A percentile compares a stretch with the other conserved stretches of the same genome.
Evolutionary conservation across 768 basidiomycete genomes (phyloP).

Genomic region (Clitopilus passeckerianus): DNA sequence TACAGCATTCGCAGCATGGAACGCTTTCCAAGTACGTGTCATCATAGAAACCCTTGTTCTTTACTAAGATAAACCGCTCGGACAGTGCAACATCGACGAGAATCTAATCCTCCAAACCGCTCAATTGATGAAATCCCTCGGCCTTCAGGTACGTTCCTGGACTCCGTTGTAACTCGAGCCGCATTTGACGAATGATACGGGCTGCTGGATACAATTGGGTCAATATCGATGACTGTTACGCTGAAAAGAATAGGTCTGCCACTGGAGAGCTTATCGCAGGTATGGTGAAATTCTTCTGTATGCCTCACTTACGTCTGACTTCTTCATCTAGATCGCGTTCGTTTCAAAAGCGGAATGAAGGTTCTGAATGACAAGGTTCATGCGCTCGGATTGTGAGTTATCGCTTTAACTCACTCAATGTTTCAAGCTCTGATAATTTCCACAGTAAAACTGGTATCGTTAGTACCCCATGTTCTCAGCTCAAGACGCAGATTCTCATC

Average conservation of each 20-base stretch:
- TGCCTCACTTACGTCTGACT: background rate
- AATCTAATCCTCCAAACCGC: slow-evolving; percentile 45
- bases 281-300: slow-evolving; percentile 14
- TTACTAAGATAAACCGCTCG: slow-evolving; percentile 7
- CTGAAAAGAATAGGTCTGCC: slow-evolving; percentile 47
- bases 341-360: slow-evolving; percentile 55
- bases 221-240: slow-evolving; percentile 66
- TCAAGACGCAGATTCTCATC: no score
- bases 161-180: background rate
- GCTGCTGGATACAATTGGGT: slow-evolving; percentile 54
- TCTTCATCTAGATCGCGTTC: slow-evolving; percentile 32
- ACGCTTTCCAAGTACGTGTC: slow-evolving; percentile 56
- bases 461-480: slow-evolving; percentile 14
- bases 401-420: background rate
- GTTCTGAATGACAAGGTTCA: slow-evolving; percentile 52
- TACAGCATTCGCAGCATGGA: slow-evolving; percentile 45
- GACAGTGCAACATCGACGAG: slow-evolving; percentile 56
- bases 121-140: slow-evolving; percentile 47
- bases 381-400: slow-evolving; percentile 46
- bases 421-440: background rate
- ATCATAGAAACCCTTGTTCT: background rate
- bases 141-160: slow-evolving; percentile 35
- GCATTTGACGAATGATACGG: slow-evolving; percentile 20
- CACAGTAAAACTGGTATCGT: slow-evolving; percentile 38
- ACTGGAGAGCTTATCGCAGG: slow-evolving; percentile 51